phyloP scores from a whole-genome alignment of 1,139 yeast species.

The Suhomyces bokatorum region DNA sequence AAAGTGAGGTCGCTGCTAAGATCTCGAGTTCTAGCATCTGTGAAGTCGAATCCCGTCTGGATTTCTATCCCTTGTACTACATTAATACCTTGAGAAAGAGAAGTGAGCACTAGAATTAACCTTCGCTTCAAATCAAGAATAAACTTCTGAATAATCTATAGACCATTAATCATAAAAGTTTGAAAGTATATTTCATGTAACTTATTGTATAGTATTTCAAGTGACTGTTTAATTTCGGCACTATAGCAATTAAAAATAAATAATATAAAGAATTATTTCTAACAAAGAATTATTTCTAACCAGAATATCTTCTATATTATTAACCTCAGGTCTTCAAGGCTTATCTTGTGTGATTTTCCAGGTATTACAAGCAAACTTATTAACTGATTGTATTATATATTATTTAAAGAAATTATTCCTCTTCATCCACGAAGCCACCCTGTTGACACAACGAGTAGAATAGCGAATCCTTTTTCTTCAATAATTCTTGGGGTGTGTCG shows the following conservation, averaged over 20 bases:
- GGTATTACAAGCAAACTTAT: too few species aligned
- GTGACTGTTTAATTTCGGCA: too few species aligned
- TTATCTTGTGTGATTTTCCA: too few species aligned
- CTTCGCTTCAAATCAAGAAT: neutral
- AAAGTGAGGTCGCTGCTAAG: slow-evolving; percentile 11
- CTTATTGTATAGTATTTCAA: too few species aligned
- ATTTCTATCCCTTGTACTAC: slow-evolving; percentile 64
- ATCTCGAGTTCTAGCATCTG: slow-evolving; percentile 30
- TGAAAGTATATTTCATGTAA: too few species aligned
- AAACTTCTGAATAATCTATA: too few species aligned
- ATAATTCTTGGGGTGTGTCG: slow-evolving; percentile 71
- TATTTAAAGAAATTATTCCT: slow-evolving; percentile 4
- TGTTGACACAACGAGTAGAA: slow-evolving; percentile 79
- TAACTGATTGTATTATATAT: neutral
- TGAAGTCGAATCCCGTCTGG: slow-evolving; percentile 40
- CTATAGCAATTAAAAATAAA: too few species aligned
- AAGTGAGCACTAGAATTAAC: slow-evolving; percentile 57
- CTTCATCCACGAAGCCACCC: slow-evolving; percentile 51
- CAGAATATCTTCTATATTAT: too few species aligned
- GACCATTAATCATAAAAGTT: too few species aligned
- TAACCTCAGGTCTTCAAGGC: too few species aligned
- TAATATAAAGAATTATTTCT: too few species aligned
- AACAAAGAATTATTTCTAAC: too few species aligned
- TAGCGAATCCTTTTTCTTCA: slow-evolving; percentile 65
- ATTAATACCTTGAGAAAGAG: slow-evolving; percentile 72